Conservation (phyloP, 1,284 basidiomycete species). For the Malassezia globosa region DNA sequence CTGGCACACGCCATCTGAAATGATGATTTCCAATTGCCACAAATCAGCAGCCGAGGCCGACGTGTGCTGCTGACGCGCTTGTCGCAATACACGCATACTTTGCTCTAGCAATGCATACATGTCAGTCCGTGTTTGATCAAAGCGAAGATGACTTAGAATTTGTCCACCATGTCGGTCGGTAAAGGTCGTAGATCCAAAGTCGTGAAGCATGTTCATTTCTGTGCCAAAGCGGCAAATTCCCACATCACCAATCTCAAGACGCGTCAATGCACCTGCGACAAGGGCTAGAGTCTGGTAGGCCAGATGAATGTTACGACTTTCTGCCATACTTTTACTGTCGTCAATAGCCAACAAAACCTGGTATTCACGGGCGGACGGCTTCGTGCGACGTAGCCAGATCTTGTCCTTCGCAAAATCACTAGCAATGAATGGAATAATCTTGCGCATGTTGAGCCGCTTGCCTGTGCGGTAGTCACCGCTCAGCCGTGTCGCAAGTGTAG, state of each 20-base stretch:
- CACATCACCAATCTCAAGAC: slow-evolving; percentile 87
- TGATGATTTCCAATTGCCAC: slow-evolving; percentile 97
- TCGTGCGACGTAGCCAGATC: slow-evolving; percentile 91
- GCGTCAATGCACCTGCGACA: slow-evolving; percentile 77
- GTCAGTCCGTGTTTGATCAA: slow-evolving; percentile 82
- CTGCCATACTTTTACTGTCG: slow-evolving; percentile 93
- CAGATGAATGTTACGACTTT: slow-evolving; percentile 80
- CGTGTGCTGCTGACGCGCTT: slow-evolving; percentile 59
- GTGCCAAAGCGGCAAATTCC: slow-evolving; percentile 85
- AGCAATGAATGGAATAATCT: slow-evolving; percentile 96
- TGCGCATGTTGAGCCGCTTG: slow-evolving; percentile 97
- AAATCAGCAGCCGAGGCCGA: slow-evolving; percentile 56
- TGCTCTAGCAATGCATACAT: slow-evolving; percentile 74
- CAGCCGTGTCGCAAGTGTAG: slow-evolving; percentile 82
- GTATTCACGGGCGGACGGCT: slow-evolving; percentile 86
- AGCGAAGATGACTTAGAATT: slow-evolving; percentile 73
- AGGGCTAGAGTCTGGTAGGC: slow-evolving; percentile 88
- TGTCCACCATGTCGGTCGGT: slow-evolving; percentile 52
- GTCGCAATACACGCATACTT: slow-evolving; percentile 60
- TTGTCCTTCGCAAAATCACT: slow-evolving; percentile 99
- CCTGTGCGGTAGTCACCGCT: slow-evolving; percentile 96
- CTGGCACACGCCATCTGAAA: slow-evolving; percentile 95
- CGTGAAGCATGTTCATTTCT: slow-evolving; percentile 73
- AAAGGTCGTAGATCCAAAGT: slow-evolving; percentile 52
- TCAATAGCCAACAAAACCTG: slow-evolving; percentile 90